Conservation (phyloP, 2,329 filamentous ascomycete genomes). For the Metarhizium sp. region DNA sequence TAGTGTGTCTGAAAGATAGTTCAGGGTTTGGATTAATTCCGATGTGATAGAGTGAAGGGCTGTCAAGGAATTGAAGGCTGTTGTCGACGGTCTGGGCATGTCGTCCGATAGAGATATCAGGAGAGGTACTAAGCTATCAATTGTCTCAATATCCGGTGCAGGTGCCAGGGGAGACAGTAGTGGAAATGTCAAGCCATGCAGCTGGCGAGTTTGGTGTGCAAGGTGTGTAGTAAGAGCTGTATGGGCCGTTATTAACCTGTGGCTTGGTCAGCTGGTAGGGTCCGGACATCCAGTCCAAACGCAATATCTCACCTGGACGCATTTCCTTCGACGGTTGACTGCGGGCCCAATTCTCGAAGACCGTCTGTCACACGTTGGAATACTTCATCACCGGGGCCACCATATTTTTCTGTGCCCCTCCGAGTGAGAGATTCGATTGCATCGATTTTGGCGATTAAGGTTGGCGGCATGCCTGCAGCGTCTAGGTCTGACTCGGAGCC, state of each 20-base stretch:
- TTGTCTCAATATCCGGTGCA: slow-evolving; percentile 52
- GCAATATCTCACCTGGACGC: slow-evolving; percentile 49
- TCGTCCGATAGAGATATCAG: slow-evolving; percentile 54
- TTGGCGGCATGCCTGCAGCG: slow-evolving; percentile 55
- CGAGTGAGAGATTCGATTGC: slow-evolving; percentile 62
- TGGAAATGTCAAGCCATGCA: slow-evolving; percentile 64
- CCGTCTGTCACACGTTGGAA: slow-evolving; percentile 59
- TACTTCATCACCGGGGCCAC: slow-evolving; percentile 55
- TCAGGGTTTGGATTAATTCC: slow-evolving; percentile 70
- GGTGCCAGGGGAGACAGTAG: slow-evolving; percentile 60
- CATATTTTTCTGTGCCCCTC: slow-evolving; percentile 56
- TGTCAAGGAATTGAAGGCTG: slow-evolving; percentile 56
- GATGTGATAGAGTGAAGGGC: slow-evolving; percentile 61
- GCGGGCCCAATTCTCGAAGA: slow-evolving; percentile 63
- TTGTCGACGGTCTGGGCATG: slow-evolving; percentile 56
- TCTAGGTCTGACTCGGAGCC: slow-evolving; percentile 65
- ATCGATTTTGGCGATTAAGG: slow-evolving; percentile 60
- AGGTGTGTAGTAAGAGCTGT: slow-evolving; percentile 67
- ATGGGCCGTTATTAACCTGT: slow-evolving; percentile 67
- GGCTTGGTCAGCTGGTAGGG: background rate
- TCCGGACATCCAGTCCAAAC: background rate
- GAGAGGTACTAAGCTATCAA: slow-evolving; percentile 61
- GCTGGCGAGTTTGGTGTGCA: slow-evolving; percentile 62
- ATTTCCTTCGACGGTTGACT: slow-evolving; percentile 62
- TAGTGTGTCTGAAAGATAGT: slow-evolving; percentile 79